Evolutionary conservation across 2,329 filamentous ascomycete genomes (phyloP).

Genomic region (Verticillium isaacii): DNA sequence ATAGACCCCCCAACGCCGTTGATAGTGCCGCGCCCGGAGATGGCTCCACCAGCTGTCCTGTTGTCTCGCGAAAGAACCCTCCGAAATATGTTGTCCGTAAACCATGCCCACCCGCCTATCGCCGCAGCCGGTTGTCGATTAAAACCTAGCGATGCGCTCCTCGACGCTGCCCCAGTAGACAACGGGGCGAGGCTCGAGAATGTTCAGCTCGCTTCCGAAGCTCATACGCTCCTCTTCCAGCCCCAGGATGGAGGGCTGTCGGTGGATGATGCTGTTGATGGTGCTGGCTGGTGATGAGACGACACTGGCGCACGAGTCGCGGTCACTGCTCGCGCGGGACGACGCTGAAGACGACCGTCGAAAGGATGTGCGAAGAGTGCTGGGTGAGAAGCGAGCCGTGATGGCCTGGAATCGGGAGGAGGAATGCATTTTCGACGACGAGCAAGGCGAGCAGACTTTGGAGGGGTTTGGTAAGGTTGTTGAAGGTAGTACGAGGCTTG

Average conservation of each 20-base stretch:
- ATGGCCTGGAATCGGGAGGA: conserved; percentile 44
- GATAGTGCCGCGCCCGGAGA: too few relatives aligned
- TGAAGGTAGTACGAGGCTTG: background rate
- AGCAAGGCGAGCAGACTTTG: too few relatives aligned
- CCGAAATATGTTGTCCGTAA: too few relatives aligned
- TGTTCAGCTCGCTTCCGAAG: conserved; percentile 47
- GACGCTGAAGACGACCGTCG: conserved; percentile 46
- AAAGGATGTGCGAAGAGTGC: conserved; percentile 45
- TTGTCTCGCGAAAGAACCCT: too few relatives aligned
- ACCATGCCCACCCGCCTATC: background rate
- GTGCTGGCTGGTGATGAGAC: conserved; percentile 40
- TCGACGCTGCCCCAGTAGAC: conserved; percentile 61
- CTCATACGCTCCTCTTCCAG: conserved; percentile 52
- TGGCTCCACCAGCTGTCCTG: too few relatives aligned
- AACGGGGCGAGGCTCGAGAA: conserved; percentile 58
- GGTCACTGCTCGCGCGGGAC: conserved; percentile 33
- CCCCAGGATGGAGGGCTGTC: conserved; percentile 52
- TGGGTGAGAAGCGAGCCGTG: conserved; percentile 45
- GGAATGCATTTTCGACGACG: conserved; percentile 32
- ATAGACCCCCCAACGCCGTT: too few relatives aligned
- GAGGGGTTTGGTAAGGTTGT: background rate
- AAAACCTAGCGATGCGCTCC: conserved; percentile 45
- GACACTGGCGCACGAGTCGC: conserved; percentile 26
- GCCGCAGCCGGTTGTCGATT: background rate
- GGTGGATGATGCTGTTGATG: conserved; percentile 55